Base-by-base conservation (phyloP, 2,329 filamentous ascomycete genomes). In the Plectosphaerella cucumerina region DNA sequence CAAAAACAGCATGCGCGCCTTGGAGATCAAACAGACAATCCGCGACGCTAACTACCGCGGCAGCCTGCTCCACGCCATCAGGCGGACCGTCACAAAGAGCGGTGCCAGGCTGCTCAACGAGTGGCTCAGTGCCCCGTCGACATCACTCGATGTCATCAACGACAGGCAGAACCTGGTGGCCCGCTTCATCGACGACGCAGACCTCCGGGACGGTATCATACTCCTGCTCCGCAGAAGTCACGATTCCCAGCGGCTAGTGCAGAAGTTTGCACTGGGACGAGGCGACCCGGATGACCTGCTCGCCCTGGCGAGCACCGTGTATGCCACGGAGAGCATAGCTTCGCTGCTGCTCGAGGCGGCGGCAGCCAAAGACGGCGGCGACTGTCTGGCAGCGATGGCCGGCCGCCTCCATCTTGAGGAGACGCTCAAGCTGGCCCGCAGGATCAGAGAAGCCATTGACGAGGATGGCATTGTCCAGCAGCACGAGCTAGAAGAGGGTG, bases 201-300 rank as follows among this genome's bases (percentile, higher is more conserved):
- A 84, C 39, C 75, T 97, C 6, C 82, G 88, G 41, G 88, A 96
- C 58, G 77, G 82, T 42, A 71, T 95, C 21, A 72, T 84, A 1
- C 65, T 81, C 15, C 74, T 95, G 3, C 75, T 99, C 2, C 82
- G 84, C 55, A 80, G 83, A 21, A 93, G 86, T 48, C 86, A 90
- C 59, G 94, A 99, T 69, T 90, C 90, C 2, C 87, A 95, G 62
- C 87, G 94, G 1, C 76, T 99, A 3, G 85, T 96, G 2, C 94
- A 97, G 62, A 97, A 94, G 64, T 97, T 99, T 66, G 89, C 93
- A 1, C 80, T 97, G 9, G 92, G 93, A 11, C 83, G 90, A 56
- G 94, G 93, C n/a, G 89, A 96, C 61, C 81, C 93, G 1, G 93
- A 97, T 63, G 94, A 97, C 66, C 78, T 99, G 35, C 75, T 97